Percentiles rank a stretch among this genome's conserved stretches.
Evolutionary conservation across 2,329 filamentous ascomycete species (phyloP).

Genomic region (Pestalotiopsis fici): DNA sequence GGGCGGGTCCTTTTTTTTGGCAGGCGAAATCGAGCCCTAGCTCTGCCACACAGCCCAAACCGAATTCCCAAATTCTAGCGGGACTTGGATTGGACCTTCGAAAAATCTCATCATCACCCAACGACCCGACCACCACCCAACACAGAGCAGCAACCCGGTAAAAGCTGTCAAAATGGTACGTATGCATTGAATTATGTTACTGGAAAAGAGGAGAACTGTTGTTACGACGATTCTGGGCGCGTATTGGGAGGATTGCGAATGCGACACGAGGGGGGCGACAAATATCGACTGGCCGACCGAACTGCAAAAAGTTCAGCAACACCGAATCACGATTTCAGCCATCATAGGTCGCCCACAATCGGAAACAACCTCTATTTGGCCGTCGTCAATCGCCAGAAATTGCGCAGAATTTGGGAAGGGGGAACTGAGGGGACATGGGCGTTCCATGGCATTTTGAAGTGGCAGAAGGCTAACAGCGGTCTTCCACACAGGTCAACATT

Average conservation of each 20-base stretch:
- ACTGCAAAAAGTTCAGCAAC: background rate
- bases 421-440: background rate
- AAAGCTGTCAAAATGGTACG: slow-evolving; percentile 50
- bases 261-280: background rate
- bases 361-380: background rate
- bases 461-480: slow-evolving; percentile 28
- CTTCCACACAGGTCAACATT: slow-evolving; percentile 79
- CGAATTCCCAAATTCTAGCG: slow-evolving; percentile 9
- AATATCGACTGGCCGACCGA: background rate
- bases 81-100: slow-evolving; percentile 3
- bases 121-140: slow-evolving; percentile 20
- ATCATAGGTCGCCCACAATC: background rate
- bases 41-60: slow-evolving; percentile 8
- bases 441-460: background rate
- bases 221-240: background rate
- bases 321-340: background rate
- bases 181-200: slow-evolving; percentile 4
- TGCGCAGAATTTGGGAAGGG: background rate
- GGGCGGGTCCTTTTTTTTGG: background rate
- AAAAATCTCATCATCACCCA: slow-evolving; percentile 9
- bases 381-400: background rate
- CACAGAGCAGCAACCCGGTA: slow-evolving; percentile 32
- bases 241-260: background rate
- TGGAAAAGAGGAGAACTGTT: background rate
- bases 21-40: slow-evolving; percentile 1